Evolutionary conservation across 345 rosid species (phyloP), one percentile per base, ranked within the genome.

Genomic region (Cardamine chenopodiifolia): DNA sequence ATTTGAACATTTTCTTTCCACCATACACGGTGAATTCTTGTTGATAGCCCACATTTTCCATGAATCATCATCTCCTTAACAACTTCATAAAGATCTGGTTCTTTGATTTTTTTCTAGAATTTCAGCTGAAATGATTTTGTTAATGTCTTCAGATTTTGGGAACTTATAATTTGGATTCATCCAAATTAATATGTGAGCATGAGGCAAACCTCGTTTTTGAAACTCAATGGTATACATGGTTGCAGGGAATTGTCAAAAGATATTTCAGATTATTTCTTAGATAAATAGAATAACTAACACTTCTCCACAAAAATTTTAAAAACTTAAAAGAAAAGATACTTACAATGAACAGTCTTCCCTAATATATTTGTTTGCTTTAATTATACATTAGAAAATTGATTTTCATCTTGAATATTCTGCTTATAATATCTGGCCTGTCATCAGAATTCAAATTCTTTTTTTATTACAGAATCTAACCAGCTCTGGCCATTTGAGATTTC

Each of bases 231-330:
- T n/a, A n/a, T n/a, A 44, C 48, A n/a, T n/a, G n/a, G n/a, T 44
- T 0, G 48, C 48, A 15, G 48, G 2, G 6, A 7, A 44, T n/a
- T n/a, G n/a, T n/a, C n/a, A 34, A 37, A 10, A 9, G 2, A 10
- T n/a, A 3, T 0, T n/a, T n/a, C n/a, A 37, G 11, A 37, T 11
- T 1, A 5, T 8, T 0, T 34, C 3, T 37, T 11, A 37, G 14
- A 0, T 37, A 0, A 0, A 3, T 11, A n/a, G n/a, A n/a, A n/a
- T n/a, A 1, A 31, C 8, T 2, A 0, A 8, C n/a, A n/a, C n/a
- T n/a, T n/a, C n/a, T n/a, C n/a, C n/a, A n/a, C n/a, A n/a, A n/a
- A n/a, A n/a, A n/a, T n/a, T n/a, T n/a, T n/a, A n/a, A n/a, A n/a
- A n/a, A n/a, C n/a, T n/a, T n/a, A 32, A 32, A 32, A 2, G 8